These are phyloP conservation scores for Sporobolus alterniflorus DNA, from an alignment of 202 grass and related monocot species.

Conservation along the genomic window DNA sequence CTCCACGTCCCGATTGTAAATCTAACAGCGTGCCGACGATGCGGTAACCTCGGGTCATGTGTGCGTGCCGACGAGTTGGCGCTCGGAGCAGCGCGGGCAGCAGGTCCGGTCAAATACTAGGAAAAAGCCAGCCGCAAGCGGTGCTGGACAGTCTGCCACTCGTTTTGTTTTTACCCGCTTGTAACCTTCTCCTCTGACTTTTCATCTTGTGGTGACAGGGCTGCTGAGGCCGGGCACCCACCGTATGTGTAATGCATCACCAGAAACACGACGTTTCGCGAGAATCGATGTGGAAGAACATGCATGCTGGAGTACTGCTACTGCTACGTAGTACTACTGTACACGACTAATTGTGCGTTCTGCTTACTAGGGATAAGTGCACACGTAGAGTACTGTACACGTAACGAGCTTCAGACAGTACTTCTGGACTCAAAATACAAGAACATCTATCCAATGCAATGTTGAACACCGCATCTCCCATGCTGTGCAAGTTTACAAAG, in stretches of 20 bases:
- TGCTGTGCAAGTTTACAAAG: too few relatives aligned
- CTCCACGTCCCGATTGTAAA: slow-evolving; percentile 9
- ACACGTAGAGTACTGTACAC: background rate
- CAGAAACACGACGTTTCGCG: slow-evolving; percentile 39
- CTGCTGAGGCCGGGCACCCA: background rate
- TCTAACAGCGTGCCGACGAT: slow-evolving; percentile 44
- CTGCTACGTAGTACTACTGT: too few relatives aligned
- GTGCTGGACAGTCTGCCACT: slow-evolving; percentile 15
- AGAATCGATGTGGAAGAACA: slow-evolving; percentile 25
- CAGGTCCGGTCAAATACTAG: slow-evolving; percentile 39
- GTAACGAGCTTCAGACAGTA: too few relatives aligned
- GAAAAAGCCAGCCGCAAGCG: slow-evolving; percentile 41
- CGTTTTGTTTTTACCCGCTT: slow-evolving; percentile 50
- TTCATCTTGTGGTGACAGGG: background rate
- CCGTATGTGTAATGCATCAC: background rate
- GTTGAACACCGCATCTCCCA: too few relatives aligned
- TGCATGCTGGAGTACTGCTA: background rate
- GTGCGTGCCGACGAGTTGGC: slow-evolving; percentile 21
- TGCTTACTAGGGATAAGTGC: background rate
- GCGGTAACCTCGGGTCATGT: slow-evolving; percentile 44
- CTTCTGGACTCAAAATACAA: too few relatives aligned
- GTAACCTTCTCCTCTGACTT: slow-evolving; percentile 62
- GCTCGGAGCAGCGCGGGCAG: slow-evolving; percentile 8
- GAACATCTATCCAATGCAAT: too few relatives aligned
- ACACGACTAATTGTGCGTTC: background rate